These are phyloP conservation scores for Niebla homalea DNA, from an alignment of 495 filamentous ascomycete genomes.

Conservation along the genomic window DNA sequence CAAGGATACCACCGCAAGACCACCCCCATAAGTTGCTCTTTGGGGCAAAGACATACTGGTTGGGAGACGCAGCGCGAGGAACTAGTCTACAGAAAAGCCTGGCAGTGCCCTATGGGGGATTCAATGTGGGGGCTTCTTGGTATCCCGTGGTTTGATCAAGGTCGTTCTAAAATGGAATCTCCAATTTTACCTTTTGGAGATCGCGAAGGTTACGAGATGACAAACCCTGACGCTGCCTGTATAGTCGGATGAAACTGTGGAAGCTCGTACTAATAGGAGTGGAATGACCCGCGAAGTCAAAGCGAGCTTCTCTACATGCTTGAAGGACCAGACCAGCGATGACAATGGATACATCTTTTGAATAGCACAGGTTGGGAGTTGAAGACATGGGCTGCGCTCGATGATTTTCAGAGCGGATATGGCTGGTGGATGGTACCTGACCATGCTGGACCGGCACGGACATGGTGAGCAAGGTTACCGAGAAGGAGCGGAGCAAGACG, in stretches of 20 bases:
- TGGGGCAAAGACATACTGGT: constrained; percentile 95
- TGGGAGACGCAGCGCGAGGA: constrained; percentile 98
- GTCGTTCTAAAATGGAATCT: constrained; percentile 74
- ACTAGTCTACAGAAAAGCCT: constrained; percentile 93
- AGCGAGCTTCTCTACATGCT: constrained; percentile 88
- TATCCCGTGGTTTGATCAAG: constrained; percentile 50
- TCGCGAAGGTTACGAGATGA: constrained; percentile 63
- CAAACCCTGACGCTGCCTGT: constrained; percentile 64
- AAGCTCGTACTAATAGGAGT: constrained; percentile 74
- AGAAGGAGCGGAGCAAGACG: constrained; percentile 94
- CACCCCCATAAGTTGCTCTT: constrained; percentile 95
- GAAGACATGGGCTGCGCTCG: too few relatives aligned
- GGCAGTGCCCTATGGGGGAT: constrained; percentile 79
- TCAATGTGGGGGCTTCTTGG: constrained; percentile 48
- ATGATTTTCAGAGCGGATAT: too few relatives aligned
- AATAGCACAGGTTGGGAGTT: too few relatives aligned
- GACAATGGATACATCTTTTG: too few relatives aligned
- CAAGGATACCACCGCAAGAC: constrained; percentile 99
- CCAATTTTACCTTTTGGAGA: constrained; percentile 73
- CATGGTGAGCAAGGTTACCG: constrained; percentile 89
- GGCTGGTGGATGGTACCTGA: too few relatives aligned
- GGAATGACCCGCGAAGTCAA: too few relatives aligned
- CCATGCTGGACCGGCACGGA: too few relatives aligned
- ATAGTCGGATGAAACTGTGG: constrained; percentile 72
- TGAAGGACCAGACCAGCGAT: constrained; percentile 98